These are phyloP conservation scores for Fusarium sp. DNA, from an alignment of 2,329 filamentous ascomycete genomes.

Conservation along the genomic window DNA sequence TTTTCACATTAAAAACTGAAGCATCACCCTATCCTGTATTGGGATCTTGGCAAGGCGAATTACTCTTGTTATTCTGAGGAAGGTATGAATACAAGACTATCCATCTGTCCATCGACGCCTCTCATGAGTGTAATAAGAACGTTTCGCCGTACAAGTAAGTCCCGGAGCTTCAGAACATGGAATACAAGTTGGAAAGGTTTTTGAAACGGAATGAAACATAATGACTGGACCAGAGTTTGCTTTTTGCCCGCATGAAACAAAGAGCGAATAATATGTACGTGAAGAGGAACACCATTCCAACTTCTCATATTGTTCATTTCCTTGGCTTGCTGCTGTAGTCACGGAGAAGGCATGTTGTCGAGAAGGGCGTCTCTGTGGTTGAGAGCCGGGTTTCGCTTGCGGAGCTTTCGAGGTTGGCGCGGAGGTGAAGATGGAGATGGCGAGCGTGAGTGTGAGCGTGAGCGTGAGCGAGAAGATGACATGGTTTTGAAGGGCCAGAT, in stretches of 20 bases:
- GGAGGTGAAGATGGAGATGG: conserved; percentile 26
- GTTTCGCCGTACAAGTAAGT: conserved; percentile 4
- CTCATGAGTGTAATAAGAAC: conserved; percentile 13
- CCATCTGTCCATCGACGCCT: conserved; percentile 23
- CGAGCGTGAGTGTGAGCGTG: conserved; percentile 34
- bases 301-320: conserved; percentile 1
- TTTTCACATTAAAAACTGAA: not conserved
- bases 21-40: not conserved
- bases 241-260: conserved; percentile 19
- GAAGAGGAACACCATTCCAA: conserved; percentile 19
- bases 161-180: conserved; percentile 2
- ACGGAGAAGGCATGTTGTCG: conserved; percentile 27
- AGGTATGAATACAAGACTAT: conserved; percentile 16
- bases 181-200: conserved; percentile 4
- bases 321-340: conserved; percentile 8
- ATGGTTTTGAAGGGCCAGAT: conserved; percentile 41
- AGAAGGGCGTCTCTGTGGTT: conserved; percentile 42
- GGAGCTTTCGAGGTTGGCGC: conserved; percentile 46
- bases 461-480: conserved; percentile 37
- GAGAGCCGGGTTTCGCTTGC: conserved; percentile 44
- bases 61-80: conserved; percentile 17
- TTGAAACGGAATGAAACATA: conserved; percentile 9
- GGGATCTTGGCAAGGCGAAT: not conserved
- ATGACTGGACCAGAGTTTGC: conserved; percentile 22
- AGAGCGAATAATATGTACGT: conserved; percentile 31